These are phyloP conservation scores for Porcisia hertigi DNA, from an alignment of 208 protist genomes.

Conservation along the genomic window DNA sequence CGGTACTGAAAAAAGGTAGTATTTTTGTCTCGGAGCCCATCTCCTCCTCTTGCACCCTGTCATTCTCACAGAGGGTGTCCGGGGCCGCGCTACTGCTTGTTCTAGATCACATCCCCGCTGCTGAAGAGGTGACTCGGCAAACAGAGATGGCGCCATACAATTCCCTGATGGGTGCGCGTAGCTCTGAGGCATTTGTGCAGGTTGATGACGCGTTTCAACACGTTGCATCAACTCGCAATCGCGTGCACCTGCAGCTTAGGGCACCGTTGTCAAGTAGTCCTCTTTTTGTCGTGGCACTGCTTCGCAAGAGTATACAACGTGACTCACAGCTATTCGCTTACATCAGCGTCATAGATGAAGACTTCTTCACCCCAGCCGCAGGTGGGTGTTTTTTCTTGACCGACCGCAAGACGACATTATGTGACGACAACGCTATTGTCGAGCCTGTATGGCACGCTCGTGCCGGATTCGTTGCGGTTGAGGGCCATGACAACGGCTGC, in stretches of 20 bases:
- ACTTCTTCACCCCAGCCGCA: conserved; percentile 10
- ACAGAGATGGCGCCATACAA: background rate
- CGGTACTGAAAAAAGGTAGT: conserved; percentile 3
- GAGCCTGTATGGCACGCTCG: background rate
- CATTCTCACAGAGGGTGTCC: conserved; percentile 23
- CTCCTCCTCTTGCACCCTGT: conserved; percentile 38
- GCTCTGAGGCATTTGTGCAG: conserved; percentile 29
- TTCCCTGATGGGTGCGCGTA: conserved; percentile 14
- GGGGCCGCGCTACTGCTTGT: conserved; percentile 11
- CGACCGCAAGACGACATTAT: background rate
- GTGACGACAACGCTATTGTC: background rate
- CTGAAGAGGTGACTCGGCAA: conserved; percentile 12
- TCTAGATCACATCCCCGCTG: conserved; percentile 23
- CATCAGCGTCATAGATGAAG: conserved; percentile 18
- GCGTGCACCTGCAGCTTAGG: conserved; percentile 18
- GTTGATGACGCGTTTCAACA: conserved; percentile 20
- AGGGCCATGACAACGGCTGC: background rate
- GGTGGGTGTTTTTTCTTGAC: conserved; percentile 22
- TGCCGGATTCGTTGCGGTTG: conserved; percentile 25
- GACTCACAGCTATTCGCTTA: conserved; percentile 28
- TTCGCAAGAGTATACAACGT: conserved; percentile 7
- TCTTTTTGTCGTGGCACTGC: conserved; percentile 24
- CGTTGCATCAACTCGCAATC: conserved; percentile 13
- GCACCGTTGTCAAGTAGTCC: conserved; percentile 2
- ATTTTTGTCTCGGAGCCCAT: conserved; percentile 55